These are phyloP conservation scores for bread wheat (Triticum aestivum) DNA, from an alignment of 176 grass and related monocot species.

Conservation along the genomic window DNA sequence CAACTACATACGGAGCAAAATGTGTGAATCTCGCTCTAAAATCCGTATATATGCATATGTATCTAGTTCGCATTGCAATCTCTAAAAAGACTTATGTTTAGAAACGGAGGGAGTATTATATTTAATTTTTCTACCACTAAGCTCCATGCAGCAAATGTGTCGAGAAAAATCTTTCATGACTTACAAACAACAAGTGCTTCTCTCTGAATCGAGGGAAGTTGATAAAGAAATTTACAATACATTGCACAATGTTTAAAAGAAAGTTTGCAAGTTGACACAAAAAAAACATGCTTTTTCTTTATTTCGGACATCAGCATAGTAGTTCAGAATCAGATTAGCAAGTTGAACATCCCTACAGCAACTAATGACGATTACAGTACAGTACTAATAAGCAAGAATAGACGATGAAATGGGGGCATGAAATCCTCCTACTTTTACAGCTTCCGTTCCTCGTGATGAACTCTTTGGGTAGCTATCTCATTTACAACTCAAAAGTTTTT, in stretches of 20 bases:
- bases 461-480: slow-evolving; percentile 12
- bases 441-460: slow-evolving; percentile 18
- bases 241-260: background rate
- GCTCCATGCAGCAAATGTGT: background rate
- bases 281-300: slow-evolving; percentile 8
- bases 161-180: background rate
- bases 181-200: background rate
- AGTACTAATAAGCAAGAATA: slow-evolving; percentile 18
- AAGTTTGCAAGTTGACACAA: background rate
- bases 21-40: too few species aligned
- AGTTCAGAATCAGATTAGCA: slow-evolving; percentile 23
- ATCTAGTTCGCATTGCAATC: too few species aligned
- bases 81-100: too few species aligned
- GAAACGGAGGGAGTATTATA: too few species aligned
- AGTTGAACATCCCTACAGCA: slow-evolving; percentile 26
- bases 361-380: slow-evolving; percentile 21
- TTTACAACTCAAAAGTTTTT: background rate
- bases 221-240: background rate
- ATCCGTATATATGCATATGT: too few species aligned
- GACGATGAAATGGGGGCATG: background rate
- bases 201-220: background rate
- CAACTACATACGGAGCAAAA: too few species aligned
- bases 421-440: slow-evolving; percentile 20
- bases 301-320: slow-evolving; percentile 23
- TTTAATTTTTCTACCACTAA: background rate